Percentiles rank a stretch among this genome's conserved stretches.
Conservation (phyloP, 2,329 filamentous ascomycete species). For the Ceratocystis alfenasii region DNA sequence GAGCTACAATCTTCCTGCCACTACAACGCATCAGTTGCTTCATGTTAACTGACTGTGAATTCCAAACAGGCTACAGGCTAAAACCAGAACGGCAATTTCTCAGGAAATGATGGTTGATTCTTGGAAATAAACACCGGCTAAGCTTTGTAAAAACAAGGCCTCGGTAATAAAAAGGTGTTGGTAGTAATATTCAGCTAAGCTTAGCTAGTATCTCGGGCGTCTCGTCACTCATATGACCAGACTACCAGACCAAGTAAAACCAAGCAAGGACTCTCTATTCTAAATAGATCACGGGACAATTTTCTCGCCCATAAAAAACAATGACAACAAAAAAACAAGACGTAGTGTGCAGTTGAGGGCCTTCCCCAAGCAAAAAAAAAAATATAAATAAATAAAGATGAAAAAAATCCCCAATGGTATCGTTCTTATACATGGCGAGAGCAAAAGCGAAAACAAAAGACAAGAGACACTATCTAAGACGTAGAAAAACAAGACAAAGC, state of each 20-base stretch:
- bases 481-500: not conserved
- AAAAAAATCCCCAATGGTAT: not conserved
- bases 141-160: not conserved
- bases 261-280: not conserved
- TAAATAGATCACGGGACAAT: not conserved
- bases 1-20: too few relatives aligned
- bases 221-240: too few relatives aligned
- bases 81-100: too few relatives aligned
- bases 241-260: too few relatives aligned
- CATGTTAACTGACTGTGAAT: not conserved
- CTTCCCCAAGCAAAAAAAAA: slow-evolving; percentile 9
- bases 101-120: too few relatives aligned
- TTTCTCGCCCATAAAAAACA: too few relatives aligned
- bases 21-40: not conserved
- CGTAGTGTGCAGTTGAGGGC: not conserved
- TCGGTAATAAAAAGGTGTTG: not conserved
- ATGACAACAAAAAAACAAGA: not conserved
- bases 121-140: too few relatives aligned
- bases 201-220: too few relatives aligned
- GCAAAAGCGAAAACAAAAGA: not conserved
- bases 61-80: too few relatives aligned
- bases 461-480: slow-evolving; percentile 5
- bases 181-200: not conserved
- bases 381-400: not conserved
- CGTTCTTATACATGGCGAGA: slow-evolving; percentile 5